Evolutionary conservation across 805 yeast species (phyloP), one percentile per base, ranked within the genome.

Genomic region (Nakazawaea anatomiae): DNA sequence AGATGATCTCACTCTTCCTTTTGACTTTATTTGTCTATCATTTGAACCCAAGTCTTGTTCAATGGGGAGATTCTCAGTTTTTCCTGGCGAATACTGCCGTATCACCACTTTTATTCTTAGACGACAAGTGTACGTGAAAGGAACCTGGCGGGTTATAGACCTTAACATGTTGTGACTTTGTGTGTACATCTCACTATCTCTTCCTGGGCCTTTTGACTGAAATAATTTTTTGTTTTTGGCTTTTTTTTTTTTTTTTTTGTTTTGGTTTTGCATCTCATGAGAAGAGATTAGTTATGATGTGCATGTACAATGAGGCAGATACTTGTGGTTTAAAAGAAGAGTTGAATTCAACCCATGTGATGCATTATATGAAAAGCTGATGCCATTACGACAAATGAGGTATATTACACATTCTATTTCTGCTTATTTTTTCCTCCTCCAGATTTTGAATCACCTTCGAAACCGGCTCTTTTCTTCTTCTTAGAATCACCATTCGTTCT

Each of bases 401-500:
- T 28, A 42, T 29, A 28, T 3, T 29, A 42, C 8, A 42, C 12
- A 42, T 12, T 29, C 38, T 18, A 12, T 14, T 36, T 43, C 49
- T 18, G 25, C 25, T 18, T 18, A n/a, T n/a, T n/a, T 3, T 60
- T 60, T 50, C 62, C 64, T 38, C 62, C 65, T 36, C 70, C 64
- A 43, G 54, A 45, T 38, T 67, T 68, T 50, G 64, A n/a, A 34
- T 78, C 72, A 28, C 97, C 97, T 72, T 90, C 97, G 65, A 90
- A 90, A 1, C 97, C 97, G n/a, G 97, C 96, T 65, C 94, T 72
- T 62, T 64, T 69, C 50, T 53, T 57, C 41, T 50, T 45, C 18
- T 42, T 31, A 12, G 30, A 62, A 18, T 34, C 46, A n/a, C 42
- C 39, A 18, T 28, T 31, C 4, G 44, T 44, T 41, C 67, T 52